phyloP scores from a whole-genome alignment of 2,329 filamentous ascomycete genomes.

The Epichloe baconii region DNA sequence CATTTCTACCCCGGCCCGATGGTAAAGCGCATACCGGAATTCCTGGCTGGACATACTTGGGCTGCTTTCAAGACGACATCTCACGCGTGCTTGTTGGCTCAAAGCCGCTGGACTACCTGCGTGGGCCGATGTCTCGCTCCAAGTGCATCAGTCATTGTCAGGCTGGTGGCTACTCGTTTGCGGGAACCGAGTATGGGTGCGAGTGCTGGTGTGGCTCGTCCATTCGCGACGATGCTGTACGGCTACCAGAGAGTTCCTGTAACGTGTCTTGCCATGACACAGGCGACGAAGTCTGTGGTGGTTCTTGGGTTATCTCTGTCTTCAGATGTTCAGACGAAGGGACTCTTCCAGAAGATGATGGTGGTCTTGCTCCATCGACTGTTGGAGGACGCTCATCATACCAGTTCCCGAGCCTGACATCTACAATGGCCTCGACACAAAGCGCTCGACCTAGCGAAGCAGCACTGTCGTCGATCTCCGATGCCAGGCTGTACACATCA shows the following conservation, averaged over 20 bases:
- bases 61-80: conserved; percentile 19
- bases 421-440: not conserved
- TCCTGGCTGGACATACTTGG: conserved; percentile 16
- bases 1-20: not conserved
- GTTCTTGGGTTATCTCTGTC: conserved; percentile 15
- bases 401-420: not conserved
- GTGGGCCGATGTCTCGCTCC: conserved; percentile 31
- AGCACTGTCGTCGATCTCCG: not conserved
- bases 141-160: conserved; percentile 35
- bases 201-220: conserved; percentile 38
- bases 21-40: not conserved
- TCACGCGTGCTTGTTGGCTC: conserved; percentile 11
- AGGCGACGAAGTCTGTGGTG: conserved; percentile 11
- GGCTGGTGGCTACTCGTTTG: conserved; percentile 25
- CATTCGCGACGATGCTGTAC: conserved; percentile 12
- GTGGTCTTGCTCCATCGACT: not conserved
- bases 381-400: not conserved
- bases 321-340: conserved; percentile 4
- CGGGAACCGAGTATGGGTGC: conserved; percentile 34
- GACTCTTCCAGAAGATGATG: not conserved
- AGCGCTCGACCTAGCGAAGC: not conserved
- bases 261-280: conserved; percentile 11
- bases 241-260: conserved; percentile 14
- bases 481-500: not conserved
- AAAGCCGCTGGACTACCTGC: conserved; percentile 14